Percentiles rank a stretch among this genome's conserved stretches.
phyloP scores from a whole-genome alignment of 805 yeast species.

The Cyberlindnera xishuangbannaensis region DNA sequence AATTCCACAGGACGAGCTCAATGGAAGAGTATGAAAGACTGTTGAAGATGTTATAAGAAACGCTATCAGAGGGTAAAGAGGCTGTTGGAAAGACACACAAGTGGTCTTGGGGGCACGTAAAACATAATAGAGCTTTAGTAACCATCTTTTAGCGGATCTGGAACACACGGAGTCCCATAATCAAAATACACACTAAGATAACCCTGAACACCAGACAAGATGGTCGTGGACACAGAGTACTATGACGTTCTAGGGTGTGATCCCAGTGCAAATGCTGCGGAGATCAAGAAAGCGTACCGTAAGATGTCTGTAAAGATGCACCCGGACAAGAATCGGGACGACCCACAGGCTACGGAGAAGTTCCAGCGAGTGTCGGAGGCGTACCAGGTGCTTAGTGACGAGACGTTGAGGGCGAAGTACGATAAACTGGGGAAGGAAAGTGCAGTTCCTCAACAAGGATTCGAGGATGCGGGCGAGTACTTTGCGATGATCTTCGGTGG shows the following conservation, averaged over 20 bases:
- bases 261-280: constrained; percentile 53
- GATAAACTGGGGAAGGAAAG: constrained; percentile 73
- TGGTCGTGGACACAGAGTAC: constrained; percentile 74
- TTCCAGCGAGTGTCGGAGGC: constrained; percentile 63
- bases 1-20: too few species aligned
- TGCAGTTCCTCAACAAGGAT: constrained; percentile 64
- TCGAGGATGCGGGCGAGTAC: constrained; percentile 67
- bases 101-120: too few species aligned
- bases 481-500: constrained; percentile 80
- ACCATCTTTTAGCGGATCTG: too few species aligned
- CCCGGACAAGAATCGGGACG: constrained; percentile 77
- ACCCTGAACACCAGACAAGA: constrained; percentile 4
- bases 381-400: constrained; percentile 70
- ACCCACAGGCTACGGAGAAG: constrained; percentile 68
- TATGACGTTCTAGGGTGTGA: constrained; percentile 61
- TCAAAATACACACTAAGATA: too few species aligned
- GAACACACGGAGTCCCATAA: too few species aligned
- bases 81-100: too few species aligned
- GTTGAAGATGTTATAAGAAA: too few species aligned
- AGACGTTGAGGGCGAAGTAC: constrained; percentile 55
- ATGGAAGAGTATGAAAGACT: too few species aligned
- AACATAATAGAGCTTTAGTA: too few species aligned
- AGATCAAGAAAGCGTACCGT: constrained; percentile 75
- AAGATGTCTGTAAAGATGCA: constrained; percentile 71
- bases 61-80: too few species aligned